Evolutionary conservation across 116 monocot species (phyloP).

Genomic region (Dioscorea cayenensis): DNA sequence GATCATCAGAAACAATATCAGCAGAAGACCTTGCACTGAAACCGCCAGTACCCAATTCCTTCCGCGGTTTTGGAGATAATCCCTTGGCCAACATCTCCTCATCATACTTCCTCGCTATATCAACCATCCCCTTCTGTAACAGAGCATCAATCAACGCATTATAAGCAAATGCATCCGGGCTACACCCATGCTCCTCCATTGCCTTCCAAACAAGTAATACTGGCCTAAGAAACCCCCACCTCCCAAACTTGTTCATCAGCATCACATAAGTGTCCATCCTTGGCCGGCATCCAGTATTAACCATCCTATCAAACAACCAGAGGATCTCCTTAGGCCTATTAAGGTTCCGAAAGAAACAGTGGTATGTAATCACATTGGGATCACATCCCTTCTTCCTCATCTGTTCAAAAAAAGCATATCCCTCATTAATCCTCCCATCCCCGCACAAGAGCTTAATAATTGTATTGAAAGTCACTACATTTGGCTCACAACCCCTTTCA

Average conservation of each 20-base stretch:
- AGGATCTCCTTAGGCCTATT: constrained; percentile 68
- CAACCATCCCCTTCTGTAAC: constrained; percentile 81
- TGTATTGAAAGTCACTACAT: constrained; percentile 51
- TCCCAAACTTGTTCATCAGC: constrained; percentile 90
- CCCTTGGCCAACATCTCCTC: constrained; percentile 87
- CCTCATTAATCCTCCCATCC: constrained; percentile 70
- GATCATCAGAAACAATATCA: constrained; percentile 18
- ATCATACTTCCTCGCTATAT: constrained; percentile 80
- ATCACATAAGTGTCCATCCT: constrained; percentile 90
- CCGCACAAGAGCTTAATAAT: constrained; percentile 71
- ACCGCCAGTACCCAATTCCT: constrained; percentile 47
- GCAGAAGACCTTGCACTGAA: constrained; percentile 16
- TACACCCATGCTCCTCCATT: constrained; percentile 69
- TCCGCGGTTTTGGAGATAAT: constrained; percentile 71
- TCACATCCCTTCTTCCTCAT: constrained; percentile 50
- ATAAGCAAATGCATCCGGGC: constrained; percentile 83
- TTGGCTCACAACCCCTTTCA: constrained; percentile 55
- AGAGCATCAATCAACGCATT: constrained; percentile 82
- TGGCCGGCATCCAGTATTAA: constrained; percentile 48
- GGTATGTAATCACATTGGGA: constrained; percentile 79
- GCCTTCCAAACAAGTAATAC: constrained; percentile 75
- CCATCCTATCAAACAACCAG: constrained; percentile 63
- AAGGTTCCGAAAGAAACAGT: constrained; percentile 67
- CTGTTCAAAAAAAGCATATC: constrained; percentile 38
- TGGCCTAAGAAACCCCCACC: constrained; percentile 89